Base-by-base conservation (phyloP, 495 filamentous ascomycete genomes). In the Acidomyces sp. region DNA sequence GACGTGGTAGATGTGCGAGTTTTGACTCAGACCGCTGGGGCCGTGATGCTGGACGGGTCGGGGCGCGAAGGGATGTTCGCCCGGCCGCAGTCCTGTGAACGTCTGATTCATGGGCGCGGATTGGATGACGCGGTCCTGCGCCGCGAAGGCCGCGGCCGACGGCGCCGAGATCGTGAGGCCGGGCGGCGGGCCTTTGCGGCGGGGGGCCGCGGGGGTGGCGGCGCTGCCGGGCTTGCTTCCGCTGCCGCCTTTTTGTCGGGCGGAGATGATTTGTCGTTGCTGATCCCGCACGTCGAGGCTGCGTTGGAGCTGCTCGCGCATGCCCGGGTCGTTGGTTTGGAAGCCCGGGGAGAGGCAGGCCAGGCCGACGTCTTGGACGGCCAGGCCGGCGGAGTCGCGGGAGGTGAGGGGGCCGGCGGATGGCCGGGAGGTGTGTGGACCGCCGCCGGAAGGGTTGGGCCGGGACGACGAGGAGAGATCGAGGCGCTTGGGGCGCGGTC, bases 261-360 rank as follows among this genome's bases (percentile, higher is more conserved):
- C 77, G 62, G 96, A 88, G 46, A 97, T 97, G 43, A 97, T 93
- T 39, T 80, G 83, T 43, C 85, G 71, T 58, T 97, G 90, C 51
- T 93, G 86, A 46, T 97, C 92, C 42, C 85, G 73, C 17, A 97
- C 85, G 21, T 82, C 87, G 51, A 95, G 73, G 57, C 90, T 96
- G 51, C 86, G 76, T 58, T 95, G 85, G 43, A 97, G 62, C 55
- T 95, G 88, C 60, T 95, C 85, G 50, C 86, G 75, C 85, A 93
- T 93, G 10, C 78, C 70, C n/a, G 90, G 90, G 61, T 97, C 88
- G 48, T 95, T 79, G 1, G 90, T 95, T 34, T 86, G 77, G 56
- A 97, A 96, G 19, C 90, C 90, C 0, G 90, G 90, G 11, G 88
- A 95, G 36, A 97, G 66, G 52, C 90, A 97, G 17, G 88, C 87